These are phyloP conservation scores for Neurospora sp. DNA, from an alignment of 495 filamentous ascomycete species.

Conservation along the genomic window DNA sequence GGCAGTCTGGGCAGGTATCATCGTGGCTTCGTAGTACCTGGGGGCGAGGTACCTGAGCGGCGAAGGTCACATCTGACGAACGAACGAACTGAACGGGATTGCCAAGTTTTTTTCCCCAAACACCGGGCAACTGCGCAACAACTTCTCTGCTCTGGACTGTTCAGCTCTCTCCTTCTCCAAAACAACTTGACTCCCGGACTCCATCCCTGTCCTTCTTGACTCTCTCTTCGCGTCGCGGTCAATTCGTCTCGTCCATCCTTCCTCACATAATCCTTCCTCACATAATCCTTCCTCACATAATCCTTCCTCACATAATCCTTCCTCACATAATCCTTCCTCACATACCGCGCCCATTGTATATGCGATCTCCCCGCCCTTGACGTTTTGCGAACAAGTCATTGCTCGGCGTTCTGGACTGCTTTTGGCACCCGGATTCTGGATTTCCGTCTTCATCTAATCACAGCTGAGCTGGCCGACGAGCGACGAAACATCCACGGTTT, in stretches of 20 bases:
- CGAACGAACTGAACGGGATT: not conserved
- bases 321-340: not conserved
- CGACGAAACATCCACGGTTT: not conserved
- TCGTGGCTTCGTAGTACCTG: not conserved
- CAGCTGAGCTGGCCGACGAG: not conserved
- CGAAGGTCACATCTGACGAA: not conserved
- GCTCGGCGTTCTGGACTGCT: not conserved
- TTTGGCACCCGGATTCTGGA: not conserved
- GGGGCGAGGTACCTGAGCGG: not conserved
- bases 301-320: too few species aligned
- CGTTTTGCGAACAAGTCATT: not conserved
- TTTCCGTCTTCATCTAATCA: not conserved
- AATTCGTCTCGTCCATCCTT: not conserved
- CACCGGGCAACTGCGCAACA: not conserved
- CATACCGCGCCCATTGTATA: not conserved
- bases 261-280: too few species aligned
- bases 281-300: too few species aligned
- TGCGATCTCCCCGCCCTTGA: not conserved
- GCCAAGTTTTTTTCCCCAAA: not conserved
- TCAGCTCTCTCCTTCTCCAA: not conserved
- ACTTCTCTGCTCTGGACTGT: not conserved
- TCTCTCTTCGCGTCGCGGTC: not conserved
- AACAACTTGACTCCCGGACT: not conserved
- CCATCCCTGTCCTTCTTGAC: not conserved
- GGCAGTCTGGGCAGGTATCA: not conserved